A percentile compares a stretch with the other conserved stretches of the same genome.
Conservation (phyloP, 164 flowering plant genomes). For the Magnolia sinica region DNA sequence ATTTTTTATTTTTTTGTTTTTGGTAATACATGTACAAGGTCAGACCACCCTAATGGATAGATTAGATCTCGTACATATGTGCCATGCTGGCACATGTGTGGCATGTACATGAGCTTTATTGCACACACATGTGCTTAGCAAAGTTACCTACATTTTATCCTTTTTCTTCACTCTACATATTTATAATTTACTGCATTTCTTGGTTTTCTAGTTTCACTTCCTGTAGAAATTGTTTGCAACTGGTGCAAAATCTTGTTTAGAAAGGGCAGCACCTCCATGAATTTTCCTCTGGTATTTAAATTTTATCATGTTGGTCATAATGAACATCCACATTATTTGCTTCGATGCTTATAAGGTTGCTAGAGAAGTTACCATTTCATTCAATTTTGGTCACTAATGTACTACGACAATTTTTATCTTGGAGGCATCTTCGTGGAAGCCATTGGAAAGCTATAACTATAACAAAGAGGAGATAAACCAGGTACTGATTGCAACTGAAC, state of each 20-base stretch:
- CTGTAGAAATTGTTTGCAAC: not conserved
- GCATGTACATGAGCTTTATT: too few species aligned
- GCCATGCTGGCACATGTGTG: too few species aligned
- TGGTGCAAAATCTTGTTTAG: not conserved
- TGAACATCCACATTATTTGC: not conserved
- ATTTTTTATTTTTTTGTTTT: too few species aligned
- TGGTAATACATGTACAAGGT: too few species aligned
- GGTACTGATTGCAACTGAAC: conserved; percentile 27
- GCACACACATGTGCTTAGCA: too few species aligned
- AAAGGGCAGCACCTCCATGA: not conserved
- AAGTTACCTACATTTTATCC: too few species aligned
- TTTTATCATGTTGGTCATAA: not conserved
- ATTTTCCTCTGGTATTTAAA: not conserved
- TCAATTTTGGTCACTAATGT: not conserved
- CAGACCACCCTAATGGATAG: too few species aligned
- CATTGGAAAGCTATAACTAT: conserved; percentile 59
- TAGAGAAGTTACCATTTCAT: not conserved
- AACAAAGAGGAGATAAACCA: conserved; percentile 97
- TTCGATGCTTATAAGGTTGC: not conserved
- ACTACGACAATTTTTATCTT: conserved; percentile 8
- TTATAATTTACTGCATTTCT: not conserved
- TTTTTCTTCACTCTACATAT: not conserved
- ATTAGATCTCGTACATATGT: too few species aligned
- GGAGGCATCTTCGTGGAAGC: conserved; percentile 66
- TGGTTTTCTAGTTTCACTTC: not conserved